Percentiles rank a stretch among this genome's conserved stretches.
phyloP scores from a whole-genome alignment of 257 asterid genomes.

The Orobanche coerulescens region DNA sequence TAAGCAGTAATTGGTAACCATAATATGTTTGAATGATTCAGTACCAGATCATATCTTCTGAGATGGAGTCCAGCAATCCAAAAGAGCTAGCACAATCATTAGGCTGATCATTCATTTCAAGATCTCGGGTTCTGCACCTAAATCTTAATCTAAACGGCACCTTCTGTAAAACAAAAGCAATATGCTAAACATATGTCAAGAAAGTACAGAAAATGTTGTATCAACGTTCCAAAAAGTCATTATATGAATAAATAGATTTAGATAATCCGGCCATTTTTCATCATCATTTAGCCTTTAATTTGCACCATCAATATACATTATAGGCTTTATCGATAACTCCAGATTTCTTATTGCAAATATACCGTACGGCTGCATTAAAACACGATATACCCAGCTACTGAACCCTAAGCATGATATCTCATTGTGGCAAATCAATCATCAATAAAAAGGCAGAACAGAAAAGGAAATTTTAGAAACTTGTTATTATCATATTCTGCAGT shows the following conservation, averaged over 20 bases:
- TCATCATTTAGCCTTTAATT: constrained; percentile 9
- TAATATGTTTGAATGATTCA: constrained; percentile 6
- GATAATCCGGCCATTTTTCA: neutral
- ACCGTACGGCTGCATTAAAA: too few species aligned
- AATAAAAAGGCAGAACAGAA: neutral
- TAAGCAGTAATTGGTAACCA: neutral
- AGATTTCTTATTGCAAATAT: neutral
- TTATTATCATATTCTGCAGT: neutral
- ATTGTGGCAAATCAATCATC: neutral
- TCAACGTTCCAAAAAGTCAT: neutral
- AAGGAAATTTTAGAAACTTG: neutral
- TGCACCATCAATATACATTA: neutral
- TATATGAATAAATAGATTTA: neutral
- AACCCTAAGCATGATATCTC: too few species aligned
- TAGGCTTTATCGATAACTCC: neutral
- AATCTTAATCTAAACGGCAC: constrained; percentile 62
- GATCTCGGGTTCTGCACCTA: constrained; percentile 44
- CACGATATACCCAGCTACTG: neutral
- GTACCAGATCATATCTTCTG: constrained; percentile 59
- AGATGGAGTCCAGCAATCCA: constrained; percentile 29
- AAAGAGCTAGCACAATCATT: constrained; percentile 32
- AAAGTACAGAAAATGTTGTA: neutral
- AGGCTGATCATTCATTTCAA: constrained; percentile 27
- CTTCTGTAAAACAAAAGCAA: constrained; percentile 33
- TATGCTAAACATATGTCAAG: neutral